Evolutionary conservation across 148 eudicot species (phyloP), one percentile per base, ranked within the genome.

Genomic region (Bassia scoparia): DNA sequence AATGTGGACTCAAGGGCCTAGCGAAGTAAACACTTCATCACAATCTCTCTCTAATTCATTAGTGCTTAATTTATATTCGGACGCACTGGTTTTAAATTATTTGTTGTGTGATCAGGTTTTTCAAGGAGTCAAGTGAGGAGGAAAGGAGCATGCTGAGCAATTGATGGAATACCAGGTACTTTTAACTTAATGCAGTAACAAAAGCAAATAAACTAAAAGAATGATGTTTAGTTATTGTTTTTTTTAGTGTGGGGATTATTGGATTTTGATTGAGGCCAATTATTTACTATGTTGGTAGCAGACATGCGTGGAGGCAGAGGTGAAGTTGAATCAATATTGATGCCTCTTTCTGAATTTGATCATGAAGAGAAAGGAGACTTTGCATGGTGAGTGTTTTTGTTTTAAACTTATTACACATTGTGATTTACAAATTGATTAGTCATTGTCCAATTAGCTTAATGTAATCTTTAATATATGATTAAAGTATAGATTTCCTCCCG

Each of bases 281-380:
- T 12, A 6, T 61, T 43, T 65, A 29, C 14, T 29, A 7, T 66
- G 55, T 44, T 64, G 78, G 21, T 55, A 49, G 54, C 86, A 94
- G 98, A 94, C 88, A 94, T 82, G 77, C 87, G 98, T 43, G 97
- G 98, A 70, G 98, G 98, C 46, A 94, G n/a, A 80, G 80, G 98
- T 94, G 85, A 94, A 87, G 78, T 68, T 94, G 77, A 85, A 69
- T 87, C 93, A 29, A 89, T 94, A 61, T 14, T 89, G 82, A 89
- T 88, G 97, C 97, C 97, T 1, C 76, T 83, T 29, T 88, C 97
- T 44, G 98, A 94, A 76, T 94, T 91, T 67, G 93, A 91, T 77
- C 83, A 94, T 79, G 86, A 79, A 46, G 98, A 94, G 80, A 91
- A 91, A 69, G 98, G 97, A 71, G 98, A 91, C 98, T 71, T 66